Evolutionary conservation across 306 rosid species (phyloP).

Genomic region (Arachis stenosperma): DNA sequence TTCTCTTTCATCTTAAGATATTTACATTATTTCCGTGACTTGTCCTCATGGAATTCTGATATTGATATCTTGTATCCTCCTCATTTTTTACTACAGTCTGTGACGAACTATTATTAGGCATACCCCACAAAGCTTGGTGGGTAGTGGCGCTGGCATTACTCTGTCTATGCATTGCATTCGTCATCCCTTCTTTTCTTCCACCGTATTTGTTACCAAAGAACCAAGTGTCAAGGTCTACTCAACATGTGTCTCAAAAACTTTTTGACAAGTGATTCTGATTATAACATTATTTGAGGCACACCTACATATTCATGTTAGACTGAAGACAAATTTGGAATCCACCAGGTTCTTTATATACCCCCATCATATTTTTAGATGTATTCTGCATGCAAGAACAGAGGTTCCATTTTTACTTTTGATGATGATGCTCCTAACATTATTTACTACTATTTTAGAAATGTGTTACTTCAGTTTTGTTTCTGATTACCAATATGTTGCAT

Average conservation of each 20-base stretch:
- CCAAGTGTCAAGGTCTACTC: conserved; percentile 32
- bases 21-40: too few species aligned
- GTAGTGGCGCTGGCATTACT: conserved; percentile 63
- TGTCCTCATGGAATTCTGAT: too few species aligned
- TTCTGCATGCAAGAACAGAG: conserved; percentile 2
- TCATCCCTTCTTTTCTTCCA: conserved; percentile 63
- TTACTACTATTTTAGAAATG: neutral
- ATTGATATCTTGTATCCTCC: too few species aligned
- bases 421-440: neutral
- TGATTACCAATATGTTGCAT: too few species aligned
- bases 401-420: conserved; percentile 3
- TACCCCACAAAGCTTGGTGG: conserved; percentile 87
- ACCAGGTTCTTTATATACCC: neutral
- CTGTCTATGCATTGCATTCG: conserved; percentile 65
- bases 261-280: conserved; percentile 34
- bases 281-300: conserved; percentile 1
- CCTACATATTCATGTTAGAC: neutral
- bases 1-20: too few species aligned
- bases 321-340: conserved; percentile 21
- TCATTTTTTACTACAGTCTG: conserved; percentile 58
- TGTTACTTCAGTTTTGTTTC: neutral
- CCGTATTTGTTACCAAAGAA: conserved; percentile 55
- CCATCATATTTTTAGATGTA: too few species aligned
- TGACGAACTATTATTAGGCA: conserved; percentile 76
- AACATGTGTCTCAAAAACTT: conserved; percentile 54